phyloP scores from a whole-genome alignment of 768 basidiomycete species.

The Trametes cubensis region DNA sequence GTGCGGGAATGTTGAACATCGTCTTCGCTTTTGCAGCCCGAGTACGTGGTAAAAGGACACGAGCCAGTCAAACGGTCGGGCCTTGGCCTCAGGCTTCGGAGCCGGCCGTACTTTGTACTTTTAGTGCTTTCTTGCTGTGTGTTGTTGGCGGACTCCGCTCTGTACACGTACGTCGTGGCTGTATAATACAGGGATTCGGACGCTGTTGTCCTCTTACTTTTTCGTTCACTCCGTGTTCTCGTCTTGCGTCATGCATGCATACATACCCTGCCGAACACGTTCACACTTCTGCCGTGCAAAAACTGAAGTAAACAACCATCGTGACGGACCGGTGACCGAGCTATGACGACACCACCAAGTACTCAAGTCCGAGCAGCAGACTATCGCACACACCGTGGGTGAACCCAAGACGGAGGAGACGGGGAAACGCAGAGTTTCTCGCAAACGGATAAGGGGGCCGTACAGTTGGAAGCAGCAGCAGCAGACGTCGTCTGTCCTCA shows the following conservation, averaged over 20 bases:
- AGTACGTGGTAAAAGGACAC: background rate
- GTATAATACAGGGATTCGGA: background rate
- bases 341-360: no score
- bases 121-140: background rate
- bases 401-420: background rate
- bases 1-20: no score
- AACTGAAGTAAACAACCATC: no score
- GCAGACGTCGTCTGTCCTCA: background rate
- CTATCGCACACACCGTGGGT: no score
- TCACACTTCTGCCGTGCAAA: background rate
- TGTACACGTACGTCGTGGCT: background rate
- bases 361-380: background rate
- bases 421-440: conserved; percentile 9
- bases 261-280: no score
- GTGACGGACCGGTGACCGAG: no score
- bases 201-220: no score
- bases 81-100: no score
- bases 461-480: background rate
- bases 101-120: no score
- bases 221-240: no score
- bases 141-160: background rate
- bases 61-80: no score
- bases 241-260: no score
- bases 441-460: background rate
- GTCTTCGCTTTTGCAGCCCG: background rate